These are phyloP conservation scores for Botrytis fabae DNA, from an alignment of 2,329 filamentous ascomycete genomes.

Conservation along the genomic window DNA sequence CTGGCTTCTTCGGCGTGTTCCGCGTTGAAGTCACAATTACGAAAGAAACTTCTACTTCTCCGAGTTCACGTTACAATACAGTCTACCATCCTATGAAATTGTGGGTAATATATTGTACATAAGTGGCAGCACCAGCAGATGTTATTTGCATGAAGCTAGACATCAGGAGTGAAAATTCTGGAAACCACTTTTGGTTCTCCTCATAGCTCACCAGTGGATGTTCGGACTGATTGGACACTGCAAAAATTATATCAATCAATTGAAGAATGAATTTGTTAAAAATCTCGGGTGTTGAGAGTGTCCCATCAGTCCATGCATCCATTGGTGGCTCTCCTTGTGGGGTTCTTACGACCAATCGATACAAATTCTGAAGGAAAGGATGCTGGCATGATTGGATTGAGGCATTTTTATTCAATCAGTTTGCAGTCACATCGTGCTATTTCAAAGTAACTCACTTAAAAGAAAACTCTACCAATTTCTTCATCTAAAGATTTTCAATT, in stretches of 20 bases:
- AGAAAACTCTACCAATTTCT: not conserved
- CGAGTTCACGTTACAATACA: not conserved
- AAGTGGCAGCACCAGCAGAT: not conserved
- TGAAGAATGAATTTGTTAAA: too few relatives aligned
- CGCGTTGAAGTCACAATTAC: not conserved
- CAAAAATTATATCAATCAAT: too few relatives aligned
- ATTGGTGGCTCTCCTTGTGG: not conserved
- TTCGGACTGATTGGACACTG: too few relatives aligned
- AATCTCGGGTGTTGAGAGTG: too few relatives aligned
- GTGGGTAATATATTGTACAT: not conserved
- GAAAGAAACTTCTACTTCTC: not conserved
- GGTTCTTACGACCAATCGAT: not conserved
- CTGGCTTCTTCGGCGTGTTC: not conserved
- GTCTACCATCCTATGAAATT: not conserved
- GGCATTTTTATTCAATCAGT: not conserved
- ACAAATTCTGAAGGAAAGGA: not conserved
- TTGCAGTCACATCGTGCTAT: not conserved
- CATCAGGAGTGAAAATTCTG: not conserved
- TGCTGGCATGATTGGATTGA: not conserved
- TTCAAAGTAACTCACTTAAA: not conserved
- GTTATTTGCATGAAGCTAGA: not conserved
- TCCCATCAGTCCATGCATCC: too few relatives aligned
- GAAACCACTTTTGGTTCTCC: not conserved
- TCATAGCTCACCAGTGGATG: not conserved
- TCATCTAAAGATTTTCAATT: not conserved